A percentile compares a stretch with the other conserved stretches of the same genome.
phyloP scores from a whole-genome alignment of 2,329 filamentous ascomycete species.

The Albifimbria verrucaria region DNA sequence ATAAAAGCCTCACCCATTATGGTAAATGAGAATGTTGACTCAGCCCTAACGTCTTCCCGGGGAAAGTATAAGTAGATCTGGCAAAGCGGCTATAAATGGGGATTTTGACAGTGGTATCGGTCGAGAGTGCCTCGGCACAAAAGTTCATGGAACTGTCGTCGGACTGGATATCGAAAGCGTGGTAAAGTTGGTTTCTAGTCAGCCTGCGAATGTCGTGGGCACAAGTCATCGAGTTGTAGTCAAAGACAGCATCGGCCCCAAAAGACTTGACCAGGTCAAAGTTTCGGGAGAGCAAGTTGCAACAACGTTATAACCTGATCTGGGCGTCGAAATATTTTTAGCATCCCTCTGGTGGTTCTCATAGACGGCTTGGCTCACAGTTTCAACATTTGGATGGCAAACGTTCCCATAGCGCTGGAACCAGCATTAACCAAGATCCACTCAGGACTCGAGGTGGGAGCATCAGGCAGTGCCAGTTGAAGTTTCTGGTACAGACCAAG shows the following conservation, averaged over 20 bases:
- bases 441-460: constrained; percentile 29
- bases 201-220: constrained; percentile 20
- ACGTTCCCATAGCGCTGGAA: constrained; percentile 52
- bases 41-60: too few species aligned
- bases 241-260: constrained; percentile 41
- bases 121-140: too few species aligned
- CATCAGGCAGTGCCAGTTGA: constrained; percentile 39
- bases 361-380: too few species aligned
- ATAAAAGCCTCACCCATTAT: too few species aligned
- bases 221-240: constrained; percentile 33
- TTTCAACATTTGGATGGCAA: constrained; percentile 39
- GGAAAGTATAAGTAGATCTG: too few species aligned
- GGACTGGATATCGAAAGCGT: too few species aligned
- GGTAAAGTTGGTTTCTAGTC: constrained; percentile 17
- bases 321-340: too few species aligned
- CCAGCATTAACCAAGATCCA: constrained; percentile 39
- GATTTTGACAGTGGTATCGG: too few species aligned
- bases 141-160: too few species aligned
- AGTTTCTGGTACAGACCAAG: constrained; percentile 41
- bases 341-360: too few species aligned
- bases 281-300: constrained; percentile 33
- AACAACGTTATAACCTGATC: constrained; percentile 33
- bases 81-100: too few species aligned
- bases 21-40: too few species aligned
- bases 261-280: constrained; percentile 29